A percentile compares a stretch with the other conserved stretches of the same genome.
Evolutionary conservation across 129 eudicot genomes (phyloP).

Genomic region (Helianthus tuberosus): DNA sequence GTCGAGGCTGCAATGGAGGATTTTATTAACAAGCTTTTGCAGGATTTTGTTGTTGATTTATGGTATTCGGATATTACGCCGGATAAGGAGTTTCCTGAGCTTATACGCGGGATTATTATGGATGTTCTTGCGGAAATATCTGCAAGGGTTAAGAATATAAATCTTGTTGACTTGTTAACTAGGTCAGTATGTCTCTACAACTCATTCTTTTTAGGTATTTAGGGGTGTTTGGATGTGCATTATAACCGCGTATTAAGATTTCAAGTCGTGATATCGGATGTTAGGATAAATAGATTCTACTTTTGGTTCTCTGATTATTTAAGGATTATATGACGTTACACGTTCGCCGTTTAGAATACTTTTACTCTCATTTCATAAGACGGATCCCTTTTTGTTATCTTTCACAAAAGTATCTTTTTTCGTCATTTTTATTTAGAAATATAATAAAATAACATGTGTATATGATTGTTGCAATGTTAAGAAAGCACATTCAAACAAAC

Average conservation of each 20-base stretch:
- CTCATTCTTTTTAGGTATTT: neutral
- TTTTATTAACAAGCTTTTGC: conserved; percentile 76
- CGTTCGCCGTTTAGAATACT: neutral
- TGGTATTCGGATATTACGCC: conserved; percentile 95
- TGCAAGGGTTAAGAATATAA: conserved; percentile 81
- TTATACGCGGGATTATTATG: conserved; percentile 69
- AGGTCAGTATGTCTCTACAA: conserved; percentile 49
- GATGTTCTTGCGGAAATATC: conserved; percentile 95
- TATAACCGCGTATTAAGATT: neutral
- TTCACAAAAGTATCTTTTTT: neutral
- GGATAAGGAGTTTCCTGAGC: conserved; percentile 88
- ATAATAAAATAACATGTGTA: neutral
- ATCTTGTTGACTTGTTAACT: conserved; percentile 92
- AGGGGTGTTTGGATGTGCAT: conserved; percentile 25
- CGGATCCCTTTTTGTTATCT: neutral
- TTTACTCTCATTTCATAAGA: conserved; percentile 9
- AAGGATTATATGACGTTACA: neutral
- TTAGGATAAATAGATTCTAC: neutral
- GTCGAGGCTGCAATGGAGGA: conserved; percentile 91
- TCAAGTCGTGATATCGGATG: neutral
- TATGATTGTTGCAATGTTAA: neutral
- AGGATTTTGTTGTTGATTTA: conserved; percentile 83
- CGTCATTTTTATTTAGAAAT: neutral
- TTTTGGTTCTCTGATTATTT: neutral
- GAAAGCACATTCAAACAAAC: conserved; percentile 11